These are phyloP conservation scores for Dendrobium officinale DNA, from an alignment of 106 monocot species.

Conservation along the genomic window DNA sequence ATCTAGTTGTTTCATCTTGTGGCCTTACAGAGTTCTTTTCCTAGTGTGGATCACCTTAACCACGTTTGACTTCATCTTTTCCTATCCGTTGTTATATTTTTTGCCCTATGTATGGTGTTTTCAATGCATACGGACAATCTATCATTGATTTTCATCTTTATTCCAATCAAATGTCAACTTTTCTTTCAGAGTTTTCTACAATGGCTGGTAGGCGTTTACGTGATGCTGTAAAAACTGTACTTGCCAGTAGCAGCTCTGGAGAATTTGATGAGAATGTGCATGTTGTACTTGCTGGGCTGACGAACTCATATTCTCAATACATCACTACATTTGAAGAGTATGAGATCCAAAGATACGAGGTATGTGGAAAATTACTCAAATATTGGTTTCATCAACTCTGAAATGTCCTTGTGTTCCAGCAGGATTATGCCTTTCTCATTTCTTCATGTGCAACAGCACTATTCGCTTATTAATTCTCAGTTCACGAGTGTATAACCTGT, in stretches of 20 bases:
- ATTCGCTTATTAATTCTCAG: not conserved
- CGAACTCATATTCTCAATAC: constrained; percentile 92
- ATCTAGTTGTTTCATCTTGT: not conserved
- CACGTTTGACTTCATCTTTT: not conserved
- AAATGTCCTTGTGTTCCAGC: not conserved
- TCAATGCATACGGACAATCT: not conserved
- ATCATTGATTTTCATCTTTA: not conserved
- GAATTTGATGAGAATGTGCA: constrained; percentile 58
- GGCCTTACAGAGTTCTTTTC: not conserved
- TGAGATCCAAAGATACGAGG: constrained; percentile 88
- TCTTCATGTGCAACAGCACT: not conserved
- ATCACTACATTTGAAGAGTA: constrained; percentile 91
- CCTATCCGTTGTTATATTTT: not conserved
- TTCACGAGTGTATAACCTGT: too few species aligned
- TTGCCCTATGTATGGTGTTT: not conserved
- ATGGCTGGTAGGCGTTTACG: constrained; percentile 95
- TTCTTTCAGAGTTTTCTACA: constrained; percentile 74
- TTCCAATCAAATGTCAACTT: not conserved
- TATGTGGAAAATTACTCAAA: not conserved
- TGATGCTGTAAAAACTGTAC: constrained; percentile 54
- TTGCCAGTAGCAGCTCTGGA: constrained; percentile 27
- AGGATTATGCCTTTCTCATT: not conserved
- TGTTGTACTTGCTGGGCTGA: constrained; percentile 79
- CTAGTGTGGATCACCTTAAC: not conserved
- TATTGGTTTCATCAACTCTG: not conserved